Conservation (phyloP, 768 basidiomycete species). For the Termitomyces sp. region DNA sequence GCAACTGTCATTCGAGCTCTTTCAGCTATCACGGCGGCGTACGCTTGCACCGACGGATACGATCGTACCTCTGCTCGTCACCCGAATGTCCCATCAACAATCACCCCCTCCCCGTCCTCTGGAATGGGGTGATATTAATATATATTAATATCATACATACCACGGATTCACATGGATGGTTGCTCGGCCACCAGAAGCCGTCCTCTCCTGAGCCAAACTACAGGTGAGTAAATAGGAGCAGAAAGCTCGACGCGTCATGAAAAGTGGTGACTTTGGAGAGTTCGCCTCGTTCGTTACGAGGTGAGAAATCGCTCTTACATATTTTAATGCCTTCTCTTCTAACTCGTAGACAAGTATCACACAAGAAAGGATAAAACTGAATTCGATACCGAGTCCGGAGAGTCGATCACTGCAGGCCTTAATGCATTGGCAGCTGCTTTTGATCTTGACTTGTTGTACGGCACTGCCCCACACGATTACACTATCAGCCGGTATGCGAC, state of each 20-base stretch:
- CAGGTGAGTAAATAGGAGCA: slow-evolving; percentile 28
- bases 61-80: slow-evolving; percentile 22
- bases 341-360: slow-evolving; percentile 40
- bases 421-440: too few species aligned
- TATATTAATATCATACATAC: slow-evolving; percentile 86
- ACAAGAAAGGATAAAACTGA: slow-evolving; percentile 38
- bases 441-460: too few species aligned
- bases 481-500: too few species aligned
- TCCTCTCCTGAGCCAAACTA: slow-evolving; percentile 75
- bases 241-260: neutral
- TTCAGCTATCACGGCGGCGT: neutral
- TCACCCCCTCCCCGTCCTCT: slow-evolving; percentile 61
- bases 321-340: neutral
- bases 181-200: slow-evolving; percentile 80
- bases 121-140: slow-evolving; percentile 84
- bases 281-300: slow-evolving; percentile 82
- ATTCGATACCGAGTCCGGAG: slow-evolving; percentile 60
- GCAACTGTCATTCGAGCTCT: neutral
- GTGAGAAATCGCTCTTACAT: slow-evolving; percentile 21
- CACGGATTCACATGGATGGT: slow-evolving; percentile 69
- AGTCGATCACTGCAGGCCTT: too few species aligned
- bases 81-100: slow-evolving; percentile 28
- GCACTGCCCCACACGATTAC: too few species aligned
- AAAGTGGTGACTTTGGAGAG: slow-evolving; percentile 65
- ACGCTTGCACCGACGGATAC: neutral